phyloP scores from a whole-genome alignment of 495 filamentous ascomycete species.

The Hypoxylon intermedium region DNA sequence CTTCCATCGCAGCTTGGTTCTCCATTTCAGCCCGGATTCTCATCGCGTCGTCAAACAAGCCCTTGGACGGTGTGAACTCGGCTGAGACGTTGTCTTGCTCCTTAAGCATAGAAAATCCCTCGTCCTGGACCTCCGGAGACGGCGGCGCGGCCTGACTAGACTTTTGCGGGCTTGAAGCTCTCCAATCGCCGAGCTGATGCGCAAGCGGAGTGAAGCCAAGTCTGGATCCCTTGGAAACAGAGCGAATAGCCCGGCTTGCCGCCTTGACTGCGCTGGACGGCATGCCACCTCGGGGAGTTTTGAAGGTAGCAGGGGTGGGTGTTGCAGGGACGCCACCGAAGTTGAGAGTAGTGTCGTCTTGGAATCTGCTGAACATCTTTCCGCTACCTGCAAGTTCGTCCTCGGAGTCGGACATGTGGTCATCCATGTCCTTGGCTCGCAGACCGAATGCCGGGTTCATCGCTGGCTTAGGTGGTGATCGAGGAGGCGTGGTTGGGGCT shows the following conservation, averaged over 20 bases:
- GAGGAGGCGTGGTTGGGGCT: slow-evolving; percentile 41
- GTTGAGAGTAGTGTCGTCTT: slow-evolving; percentile 35
- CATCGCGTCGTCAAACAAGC: slow-evolving; percentile 68
- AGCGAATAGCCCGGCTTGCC: slow-evolving; percentile 39
- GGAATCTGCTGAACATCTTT: slow-evolving; percentile 16
- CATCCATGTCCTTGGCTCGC: slow-evolving; percentile 46
- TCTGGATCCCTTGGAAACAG: slow-evolving; percentile 33
- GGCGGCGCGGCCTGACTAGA: neutral
- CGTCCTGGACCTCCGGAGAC: slow-evolving; percentile 41
- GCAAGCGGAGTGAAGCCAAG: slow-evolving; percentile 69
- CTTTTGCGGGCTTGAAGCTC: slow-evolving; percentile 50
- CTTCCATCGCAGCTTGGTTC: slow-evolving; percentile 44
- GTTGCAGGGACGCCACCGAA: slow-evolving; percentile 43
- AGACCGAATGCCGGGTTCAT: slow-evolving; percentile 42
- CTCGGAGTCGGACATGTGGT: slow-evolving; percentile 60
- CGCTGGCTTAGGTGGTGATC: slow-evolving; percentile 39
- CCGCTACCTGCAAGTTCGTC: slow-evolving; percentile 56
- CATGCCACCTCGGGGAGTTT: slow-evolving; percentile 35
- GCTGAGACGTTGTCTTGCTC: slow-evolving; percentile 20
- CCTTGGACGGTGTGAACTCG: slow-evolving; percentile 47
- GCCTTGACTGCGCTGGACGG: slow-evolving; percentile 33
- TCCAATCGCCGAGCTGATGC: slow-evolving; percentile 66
- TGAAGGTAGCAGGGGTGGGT: slow-evolving; percentile 42
- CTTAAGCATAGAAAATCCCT: slow-evolving; percentile 34
- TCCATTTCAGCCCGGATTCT: slow-evolving; percentile 45